Base-by-base conservation (phyloP, 2,329 filamentous ascomycete genomes). In the Triangularia verruculosa region DNA sequence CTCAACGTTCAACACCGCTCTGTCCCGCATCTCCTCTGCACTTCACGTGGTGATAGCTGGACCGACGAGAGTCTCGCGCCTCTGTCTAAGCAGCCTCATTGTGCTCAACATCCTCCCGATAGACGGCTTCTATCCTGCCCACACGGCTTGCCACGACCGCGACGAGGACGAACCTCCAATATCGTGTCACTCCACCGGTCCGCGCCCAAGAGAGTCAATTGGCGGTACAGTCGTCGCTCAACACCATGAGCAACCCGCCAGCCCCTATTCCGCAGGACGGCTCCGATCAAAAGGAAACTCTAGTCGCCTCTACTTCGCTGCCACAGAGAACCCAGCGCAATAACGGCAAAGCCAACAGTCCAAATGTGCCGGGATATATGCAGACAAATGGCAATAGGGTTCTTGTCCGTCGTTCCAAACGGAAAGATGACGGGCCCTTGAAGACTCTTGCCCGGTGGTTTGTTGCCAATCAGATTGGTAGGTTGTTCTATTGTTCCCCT, bases 391-490 rank as follows among this genome's bases (percentile, higher is more conserved):
- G 78, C 72, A 85, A 82, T 64, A 79, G 80, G 55, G 80, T 85
- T 56, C 77, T 85, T 25, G 80, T 86, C 55, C 80, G 83, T 69
- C 83, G 85, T 68, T 76, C 83, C 67, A 88, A 84, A 78, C 80
- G 81, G 73, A 87, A 87, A 75, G 85, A 86, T 59, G 84, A 89
- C 69, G 82, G 86, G 61, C 80, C 86, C 47, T 78, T 85, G 70
- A 86, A 83, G 72, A 82, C 83, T 65, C 76, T 90, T 54, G 83
- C 86, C 66, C 81, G 83, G 72, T 91, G 89, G 86, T 84, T 93
- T 74, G 86, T 92, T 69, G 82, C 90, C 72, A 91, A 94, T 75
- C 91, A 94, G 75, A 88, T 92, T 71, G 90, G 91, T 93, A 87
- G 64, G 86, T 78, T 17, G 5, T n/a, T 15, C 11, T 52, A 13